Base-by-base conservation (phyloP, 2,329 filamentous ascomycete species). In the Colletotrichum somersetense region DNA sequence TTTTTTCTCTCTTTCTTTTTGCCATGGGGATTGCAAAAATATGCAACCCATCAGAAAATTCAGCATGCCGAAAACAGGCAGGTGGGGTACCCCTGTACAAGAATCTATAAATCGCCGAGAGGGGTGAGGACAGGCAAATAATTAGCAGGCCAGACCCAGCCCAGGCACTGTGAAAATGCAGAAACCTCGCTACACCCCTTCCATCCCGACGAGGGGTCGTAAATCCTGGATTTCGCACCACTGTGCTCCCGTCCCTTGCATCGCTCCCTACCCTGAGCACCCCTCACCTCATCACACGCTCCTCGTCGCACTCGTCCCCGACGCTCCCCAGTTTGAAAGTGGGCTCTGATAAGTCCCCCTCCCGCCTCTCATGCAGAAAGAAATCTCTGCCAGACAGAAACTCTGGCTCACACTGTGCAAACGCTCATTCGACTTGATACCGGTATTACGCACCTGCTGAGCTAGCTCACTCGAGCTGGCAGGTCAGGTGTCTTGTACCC, bases 61-160 rank as follows among this genome's bases (percentile, higher is more conserved):
- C 53, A 50, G 56, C 42, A 73, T 71, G 62, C 62, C 35, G 56
- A 59, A 62, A 56, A 48, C 55, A 40, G 11, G 38, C 42, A 40
- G 64, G 64, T 71, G 67, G 71, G 71, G 71, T 35, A 42, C 62
- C 65, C 65, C 65, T 67, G 64, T 55, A 57, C 40, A 40, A 67
- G 56, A 57, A 66, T 57, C 66, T 71, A 66, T 71, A 73, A 73
- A 73, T 73, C 71, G 71, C 71, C 71, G 71, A 73, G 35, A 56
- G 55, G 53, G 40, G 71, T 67, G 35, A 56, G 55, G 53, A 30
- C 38, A 62, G 40, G 64, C 62, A 59, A 40, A 64, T 56, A 40
- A 64, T 56, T 70, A 63, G 55, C 67, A 53, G 62, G 62, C 67
- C 62, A 42, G 56, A 63, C 53, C 33, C 55, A 55, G 67, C 62